Percentiles rank a stretch among this genome's conserved stretches.
Evolutionary conservation across 176 grass and related monocot genomes (phyloP).

Genomic region (Bolboschoenus planiculmis): DNA sequence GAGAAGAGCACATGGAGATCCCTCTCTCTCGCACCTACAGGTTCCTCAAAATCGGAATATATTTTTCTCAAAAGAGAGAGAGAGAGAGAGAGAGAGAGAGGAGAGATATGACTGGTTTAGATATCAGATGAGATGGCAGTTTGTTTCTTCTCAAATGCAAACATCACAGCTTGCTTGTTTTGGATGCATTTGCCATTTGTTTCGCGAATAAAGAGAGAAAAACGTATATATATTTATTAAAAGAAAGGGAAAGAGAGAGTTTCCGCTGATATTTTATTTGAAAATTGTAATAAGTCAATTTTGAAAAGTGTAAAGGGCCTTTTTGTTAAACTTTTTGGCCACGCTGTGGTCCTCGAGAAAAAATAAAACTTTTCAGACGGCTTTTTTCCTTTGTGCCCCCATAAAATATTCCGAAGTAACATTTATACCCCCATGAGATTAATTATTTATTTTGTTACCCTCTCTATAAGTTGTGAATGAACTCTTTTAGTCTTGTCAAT

Average conservation of each 20-base stretch:
- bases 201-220: background rate
- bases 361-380: background rate
- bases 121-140: background rate
- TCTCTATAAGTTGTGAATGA: background rate
- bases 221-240: no score
- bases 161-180: slow-evolving; percentile 15
- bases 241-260: background rate
- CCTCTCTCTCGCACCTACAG: background rate
- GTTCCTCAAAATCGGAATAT: background rate
- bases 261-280: background rate
- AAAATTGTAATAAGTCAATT: background rate
- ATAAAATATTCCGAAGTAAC: background rate
- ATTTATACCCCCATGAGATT: background rate
- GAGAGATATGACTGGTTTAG: background rate
- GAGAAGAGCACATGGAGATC: slow-evolving; percentile 20
- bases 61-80: background rate
- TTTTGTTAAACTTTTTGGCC: background rate
- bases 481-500: background rate
- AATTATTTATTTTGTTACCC: background rate
- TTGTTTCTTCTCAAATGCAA: slow-evolving; percentile 12
- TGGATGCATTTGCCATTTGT: slow-evolving; percentile 8
- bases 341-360: background rate
- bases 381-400: background rate
- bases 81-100: background rate
- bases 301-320: background rate